Conservation (phyloP, 2,329 filamentous ascomycete species). For the Paracorniculantispora psalliotae region DNA sequence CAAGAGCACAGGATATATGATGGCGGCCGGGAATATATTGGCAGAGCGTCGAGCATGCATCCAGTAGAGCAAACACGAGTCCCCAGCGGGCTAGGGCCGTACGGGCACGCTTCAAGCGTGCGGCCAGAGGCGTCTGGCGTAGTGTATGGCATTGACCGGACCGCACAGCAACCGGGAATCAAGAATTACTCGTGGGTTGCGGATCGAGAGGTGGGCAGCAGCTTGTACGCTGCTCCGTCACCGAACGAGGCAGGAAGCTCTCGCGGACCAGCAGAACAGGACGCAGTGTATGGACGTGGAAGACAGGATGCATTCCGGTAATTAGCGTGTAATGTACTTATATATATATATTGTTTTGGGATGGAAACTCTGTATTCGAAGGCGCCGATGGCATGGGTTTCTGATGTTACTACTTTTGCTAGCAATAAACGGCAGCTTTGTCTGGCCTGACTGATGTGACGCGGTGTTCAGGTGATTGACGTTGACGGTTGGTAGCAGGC, state of each 20-base stretch:
- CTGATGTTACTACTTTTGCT: background rate
- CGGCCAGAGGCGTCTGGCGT: conserved; percentile 29
- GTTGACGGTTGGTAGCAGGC: background rate
- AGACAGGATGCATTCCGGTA: conserved; percentile 2
- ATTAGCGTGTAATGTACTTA: background rate
- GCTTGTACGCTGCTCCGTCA: background rate
- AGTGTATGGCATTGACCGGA: conserved; percentile 2
- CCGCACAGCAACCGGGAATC: background rate
- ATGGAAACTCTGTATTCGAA: background rate
- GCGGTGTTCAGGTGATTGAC: background rate
- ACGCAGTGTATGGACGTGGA: conserved; percentile 1
- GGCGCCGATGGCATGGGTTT: background rate
- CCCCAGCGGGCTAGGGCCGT: conserved; percentile 36
- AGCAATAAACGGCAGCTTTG: too few relatives aligned
- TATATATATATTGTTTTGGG: background rate
- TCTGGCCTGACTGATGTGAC: too few relatives aligned
- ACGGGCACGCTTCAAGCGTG: conserved; percentile 40
- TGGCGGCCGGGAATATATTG: conserved; percentile 46
- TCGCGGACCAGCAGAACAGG: background rate
- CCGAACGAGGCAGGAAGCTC: background rate
- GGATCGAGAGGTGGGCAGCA: background rate
- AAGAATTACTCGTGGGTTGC: conserved; percentile 3
- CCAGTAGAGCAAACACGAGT: conserved; percentile 42
- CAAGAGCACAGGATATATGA: conserved; percentile 39
- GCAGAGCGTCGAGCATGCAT: conserved; percentile 54